These are phyloP conservation scores for Pigoraptor vietnamica DNA, from an alignment of 78 protist genomes.

Conservation along the genomic window DNA sequence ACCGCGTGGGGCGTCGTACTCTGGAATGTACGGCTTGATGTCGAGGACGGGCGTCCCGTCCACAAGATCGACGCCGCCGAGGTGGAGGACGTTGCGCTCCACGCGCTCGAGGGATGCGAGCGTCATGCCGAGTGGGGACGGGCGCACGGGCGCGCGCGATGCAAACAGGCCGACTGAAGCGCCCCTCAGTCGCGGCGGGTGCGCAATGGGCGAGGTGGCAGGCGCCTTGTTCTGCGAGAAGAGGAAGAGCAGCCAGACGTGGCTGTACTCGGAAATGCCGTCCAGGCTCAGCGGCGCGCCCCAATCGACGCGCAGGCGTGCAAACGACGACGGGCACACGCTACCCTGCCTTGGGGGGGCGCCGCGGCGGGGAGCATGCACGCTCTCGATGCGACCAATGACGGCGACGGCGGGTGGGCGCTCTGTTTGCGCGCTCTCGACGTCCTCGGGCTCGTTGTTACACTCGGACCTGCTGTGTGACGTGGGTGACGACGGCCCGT, in stretches of 20 bases:
- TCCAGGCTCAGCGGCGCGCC: slow-evolving; percentile 23
- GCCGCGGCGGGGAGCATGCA: not conserved
- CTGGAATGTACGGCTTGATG: slow-evolving; percentile 61
- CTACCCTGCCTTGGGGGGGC: slow-evolving; percentile 61
- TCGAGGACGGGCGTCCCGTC: slow-evolving; percentile 79
- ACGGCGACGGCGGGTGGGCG: not conserved
- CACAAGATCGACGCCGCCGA: slow-evolving; percentile 67
- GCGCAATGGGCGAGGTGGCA: not conserved
- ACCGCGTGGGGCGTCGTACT: slow-evolving; percentile 21
- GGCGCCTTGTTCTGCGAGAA: slow-evolving; percentile 46
- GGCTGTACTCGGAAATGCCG: slow-evolving; percentile 48
- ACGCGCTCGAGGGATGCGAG: slow-evolving; percentile 26
- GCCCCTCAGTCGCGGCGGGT: slow-evolving; percentile 19
- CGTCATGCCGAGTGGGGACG: slow-evolving; percentile 21
- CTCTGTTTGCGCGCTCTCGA: no score
- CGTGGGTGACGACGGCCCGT: no score
- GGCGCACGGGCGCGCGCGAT: slow-evolving; percentile 44
- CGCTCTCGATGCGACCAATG: slow-evolving; percentile 41
- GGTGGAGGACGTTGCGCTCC: slow-evolving; percentile 29
- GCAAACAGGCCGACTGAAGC: slow-evolving; percentile 21
- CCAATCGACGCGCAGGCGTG: slow-evolving; percentile 17
- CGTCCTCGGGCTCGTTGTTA: no score
- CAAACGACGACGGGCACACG: slow-evolving; percentile 28
- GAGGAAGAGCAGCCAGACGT: slow-evolving; percentile 65
- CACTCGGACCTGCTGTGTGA: no score